Evolutionary conservation across 2,329 filamentous ascomycete genomes (phyloP).

Genomic region (Alternaria infectoria): DNA sequence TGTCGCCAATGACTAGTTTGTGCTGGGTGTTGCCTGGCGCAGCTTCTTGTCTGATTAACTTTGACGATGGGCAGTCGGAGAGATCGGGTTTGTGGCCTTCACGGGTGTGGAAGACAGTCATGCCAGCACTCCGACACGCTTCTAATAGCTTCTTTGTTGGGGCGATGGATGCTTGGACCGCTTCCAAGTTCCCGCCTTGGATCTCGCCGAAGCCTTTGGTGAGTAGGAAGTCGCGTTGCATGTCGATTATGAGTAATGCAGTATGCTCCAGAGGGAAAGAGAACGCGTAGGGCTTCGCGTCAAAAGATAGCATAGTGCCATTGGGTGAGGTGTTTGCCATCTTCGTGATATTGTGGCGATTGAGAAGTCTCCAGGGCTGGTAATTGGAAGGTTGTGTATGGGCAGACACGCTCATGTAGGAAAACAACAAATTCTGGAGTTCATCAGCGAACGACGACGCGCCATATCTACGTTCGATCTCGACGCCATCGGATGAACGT

Average conservation of each 20-base stretch:
- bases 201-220: conserved; percentile 59
- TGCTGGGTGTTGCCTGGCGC: conserved; percentile 55
- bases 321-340: conserved; percentile 3
- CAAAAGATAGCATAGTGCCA: conserved; percentile 27
- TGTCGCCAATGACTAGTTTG: conserved; percentile 59
- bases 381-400: not conserved
- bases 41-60: conserved; percentile 57
- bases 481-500: conserved; percentile 6
- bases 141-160: conserved; percentile 53
- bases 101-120: conserved; percentile 58
- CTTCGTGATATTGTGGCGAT: not conserved
- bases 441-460: not conserved
- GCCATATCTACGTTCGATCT: not conserved
- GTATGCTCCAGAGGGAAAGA: conserved; percentile 55
- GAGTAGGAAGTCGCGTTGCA: conserved; percentile 61
- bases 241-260: conserved; percentile 59
- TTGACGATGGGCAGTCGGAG: conserved; percentile 60
- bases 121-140: conserved; percentile 50
- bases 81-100: conserved; percentile 60
- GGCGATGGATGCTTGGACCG: conserved; percentile 49
- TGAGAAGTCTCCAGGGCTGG: not conserved
- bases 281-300: conserved; percentile 56
- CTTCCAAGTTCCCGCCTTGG: conserved; percentile 54
- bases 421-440: not conserved
- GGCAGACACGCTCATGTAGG: not conserved